Percentiles rank a stretch among this genome's conserved stretches.
phyloP scores from a whole-genome alignment of 768 basidiomycete species.

The Paxillus ammoniavirescens region DNA sequence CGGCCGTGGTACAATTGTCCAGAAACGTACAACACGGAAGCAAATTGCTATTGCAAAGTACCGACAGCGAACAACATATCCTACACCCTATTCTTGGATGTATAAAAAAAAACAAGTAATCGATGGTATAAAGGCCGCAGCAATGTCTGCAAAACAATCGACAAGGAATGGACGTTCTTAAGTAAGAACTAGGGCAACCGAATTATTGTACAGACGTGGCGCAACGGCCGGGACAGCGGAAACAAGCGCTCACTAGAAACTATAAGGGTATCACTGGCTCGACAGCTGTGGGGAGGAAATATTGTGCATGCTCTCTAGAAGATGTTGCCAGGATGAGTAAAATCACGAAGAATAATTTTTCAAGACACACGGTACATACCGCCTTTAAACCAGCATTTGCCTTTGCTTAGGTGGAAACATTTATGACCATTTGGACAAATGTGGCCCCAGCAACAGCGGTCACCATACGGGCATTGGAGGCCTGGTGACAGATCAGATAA shows the following conservation, averaged over 20 bases:
- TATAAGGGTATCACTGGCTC: slow-evolving; percentile 20
- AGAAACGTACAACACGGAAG: slow-evolving; percentile 5
- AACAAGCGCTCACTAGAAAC: not conserved
- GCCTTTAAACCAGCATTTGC: slow-evolving; percentile 89
- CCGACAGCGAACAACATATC: slow-evolving; percentile 17
- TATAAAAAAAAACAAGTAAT: slow-evolving; percentile 29
- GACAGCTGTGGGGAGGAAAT: slow-evolving; percentile 14
- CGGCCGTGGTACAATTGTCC: not conserved
- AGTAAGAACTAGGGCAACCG: slow-evolving; percentile 15
- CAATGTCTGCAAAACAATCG: slow-evolving; percentile 18
- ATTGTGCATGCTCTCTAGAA: slow-evolving; percentile 42
- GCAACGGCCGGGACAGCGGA: not conserved
- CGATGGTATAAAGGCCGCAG: slow-evolving; percentile 24
- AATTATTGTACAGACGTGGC: slow-evolving; percentile 8
- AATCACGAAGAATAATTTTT: not conserved
- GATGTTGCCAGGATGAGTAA: not conserved
- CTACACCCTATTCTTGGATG: slow-evolving; percentile 14
- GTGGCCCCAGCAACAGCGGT: slow-evolving; percentile 82
- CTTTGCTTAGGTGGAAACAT: slow-evolving; percentile 67
- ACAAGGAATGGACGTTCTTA: slow-evolving; percentile 24
- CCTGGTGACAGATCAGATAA: slow-evolving; percentile 39
- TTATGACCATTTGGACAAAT: slow-evolving; percentile 76
- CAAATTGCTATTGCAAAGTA: slow-evolving; percentile 28
- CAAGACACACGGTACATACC: slow-evolving; percentile 36
- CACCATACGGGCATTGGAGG: slow-evolving; percentile 71